Conservation (phyloP, 2,329 filamentous ascomycete species). For the Aureobasidium sp. region DNA sequence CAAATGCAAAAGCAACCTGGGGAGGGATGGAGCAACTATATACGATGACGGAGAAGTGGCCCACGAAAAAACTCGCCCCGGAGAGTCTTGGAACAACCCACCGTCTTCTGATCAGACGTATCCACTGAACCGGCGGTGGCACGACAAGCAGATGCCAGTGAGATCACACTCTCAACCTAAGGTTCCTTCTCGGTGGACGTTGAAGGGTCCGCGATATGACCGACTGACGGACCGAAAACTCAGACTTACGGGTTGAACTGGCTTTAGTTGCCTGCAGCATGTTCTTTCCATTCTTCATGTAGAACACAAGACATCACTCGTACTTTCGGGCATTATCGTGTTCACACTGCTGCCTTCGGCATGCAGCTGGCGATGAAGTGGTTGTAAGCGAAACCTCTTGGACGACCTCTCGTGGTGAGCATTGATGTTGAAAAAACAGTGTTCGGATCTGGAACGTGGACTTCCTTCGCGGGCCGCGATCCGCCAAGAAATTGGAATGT, state of each 20-base stretch:
- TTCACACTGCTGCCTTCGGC: background rate
- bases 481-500: background rate
- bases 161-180: slow-evolving; percentile 14
- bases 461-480: slow-evolving; percentile 3
- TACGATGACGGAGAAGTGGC: slow-evolving; percentile 11
- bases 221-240: slow-evolving; percentile 16
- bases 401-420: background rate
- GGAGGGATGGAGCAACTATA: slow-evolving; percentile 9
- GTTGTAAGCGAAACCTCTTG: background rate
- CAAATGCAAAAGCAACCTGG: background rate
- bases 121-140: slow-evolving; percentile 3
- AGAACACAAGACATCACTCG: background rate
- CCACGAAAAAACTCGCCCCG: slow-evolving; percentile 9
- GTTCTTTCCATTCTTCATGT: background rate
- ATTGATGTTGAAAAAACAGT: background rate
- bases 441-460: background rate
- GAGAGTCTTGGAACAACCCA: slow-evolving; percentile 6
- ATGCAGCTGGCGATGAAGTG: background rate
- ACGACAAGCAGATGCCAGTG: slow-evolving; percentile 13
- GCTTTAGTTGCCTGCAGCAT: background rate
- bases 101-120: slow-evolving; percentile 8
- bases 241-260: slow-evolving; percentile 5
- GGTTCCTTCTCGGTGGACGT: slow-evolving; percentile 15
- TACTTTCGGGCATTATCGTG: background rate
- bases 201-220: slow-evolving; percentile 15